phyloP scores from a whole-genome alignment of 2,329 filamentous ascomycete genomes.

The Beauveria sp. region DNA sequence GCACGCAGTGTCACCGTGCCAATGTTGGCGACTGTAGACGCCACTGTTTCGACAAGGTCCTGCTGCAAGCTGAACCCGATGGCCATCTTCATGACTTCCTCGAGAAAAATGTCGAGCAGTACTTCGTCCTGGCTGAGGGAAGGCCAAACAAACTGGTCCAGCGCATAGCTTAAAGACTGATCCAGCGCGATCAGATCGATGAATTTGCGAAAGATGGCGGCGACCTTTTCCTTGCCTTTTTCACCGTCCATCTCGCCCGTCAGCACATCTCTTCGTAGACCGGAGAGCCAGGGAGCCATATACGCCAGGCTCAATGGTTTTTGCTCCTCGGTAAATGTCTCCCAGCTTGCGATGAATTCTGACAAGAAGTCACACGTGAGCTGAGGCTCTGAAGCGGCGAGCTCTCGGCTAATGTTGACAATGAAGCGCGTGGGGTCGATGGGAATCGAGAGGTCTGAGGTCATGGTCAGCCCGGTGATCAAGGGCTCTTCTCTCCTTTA shows the following conservation, averaged over 20 bases:
- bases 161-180: conserved; percentile 47
- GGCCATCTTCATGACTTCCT: conserved; percentile 59
- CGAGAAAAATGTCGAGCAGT: conserved; percentile 58
- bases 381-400: conserved; percentile 57
- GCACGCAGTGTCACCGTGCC: conserved; percentile 59
- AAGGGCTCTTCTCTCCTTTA: neutral
- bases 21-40: conserved; percentile 55
- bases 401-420: conserved; percentile 55
- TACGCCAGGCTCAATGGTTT: conserved; percentile 60
- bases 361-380: conserved; percentile 62
- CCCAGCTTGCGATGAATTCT: conserved; percentile 68
- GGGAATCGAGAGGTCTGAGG: conserved; percentile 53
- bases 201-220: conserved; percentile 55
- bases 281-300: conserved; percentile 61
- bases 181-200: conserved; percentile 59
- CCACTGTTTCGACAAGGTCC: conserved; percentile 51
- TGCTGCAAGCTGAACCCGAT: conserved; percentile 49
- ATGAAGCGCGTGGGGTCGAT: conserved; percentile 57
- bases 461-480: neutral
- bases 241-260: conserved; percentile 54
- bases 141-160: conserved; percentile 62
- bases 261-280: conserved; percentile 52
- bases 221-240: conserved; percentile 58
- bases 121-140: conserved; percentile 57
- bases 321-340: conserved; percentile 60